phyloP scores from a whole-genome alignment of 257 asterid genomes.

The Nemophila menziesii region DNA sequence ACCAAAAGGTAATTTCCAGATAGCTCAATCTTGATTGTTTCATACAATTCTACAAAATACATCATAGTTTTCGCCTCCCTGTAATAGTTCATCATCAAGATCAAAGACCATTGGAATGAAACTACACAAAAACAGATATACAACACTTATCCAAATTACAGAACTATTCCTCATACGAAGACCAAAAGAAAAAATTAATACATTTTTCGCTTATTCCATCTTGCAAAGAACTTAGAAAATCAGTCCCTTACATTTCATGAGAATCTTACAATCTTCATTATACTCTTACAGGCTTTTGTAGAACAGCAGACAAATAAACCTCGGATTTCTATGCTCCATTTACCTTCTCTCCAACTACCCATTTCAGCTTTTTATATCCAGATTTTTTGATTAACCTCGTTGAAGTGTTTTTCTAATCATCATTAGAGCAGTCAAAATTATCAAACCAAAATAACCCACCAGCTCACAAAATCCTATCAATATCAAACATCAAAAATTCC shows the following conservation, averaged over 20 bases:
- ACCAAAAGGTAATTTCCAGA: background rate
- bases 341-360: constrained; percentile 25
- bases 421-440: constrained; percentile 13
- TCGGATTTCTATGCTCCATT: constrained; percentile 21
- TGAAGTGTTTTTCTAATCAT: constrained; percentile 14
- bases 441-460: constrained; percentile 31
- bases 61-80: background rate
- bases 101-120: constrained; percentile 9
- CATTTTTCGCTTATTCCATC: constrained; percentile 8
- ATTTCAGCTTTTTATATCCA: constrained; percentile 26
- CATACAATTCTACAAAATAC: background rate
- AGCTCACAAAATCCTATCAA: constrained; percentile 20
- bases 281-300: constrained; percentile 26
- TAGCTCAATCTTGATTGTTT: constrained; percentile 11
- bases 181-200: background rate
- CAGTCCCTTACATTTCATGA: background rate
- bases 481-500: constrained; percentile 26
- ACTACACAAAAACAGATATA: constrained; percentile 12
- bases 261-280: background rate
- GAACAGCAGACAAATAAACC: constrained; percentile 28
- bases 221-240: constrained; percentile 4
- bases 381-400: constrained; percentile 20
- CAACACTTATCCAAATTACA: constrained; percentile 11
- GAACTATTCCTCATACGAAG: constrained; percentile 1
- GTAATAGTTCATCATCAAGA: constrained; percentile 12